phyloP scores from a whole-genome alignment of 75 land plant genomes.

The Selaginella moellendorffii region DNA sequence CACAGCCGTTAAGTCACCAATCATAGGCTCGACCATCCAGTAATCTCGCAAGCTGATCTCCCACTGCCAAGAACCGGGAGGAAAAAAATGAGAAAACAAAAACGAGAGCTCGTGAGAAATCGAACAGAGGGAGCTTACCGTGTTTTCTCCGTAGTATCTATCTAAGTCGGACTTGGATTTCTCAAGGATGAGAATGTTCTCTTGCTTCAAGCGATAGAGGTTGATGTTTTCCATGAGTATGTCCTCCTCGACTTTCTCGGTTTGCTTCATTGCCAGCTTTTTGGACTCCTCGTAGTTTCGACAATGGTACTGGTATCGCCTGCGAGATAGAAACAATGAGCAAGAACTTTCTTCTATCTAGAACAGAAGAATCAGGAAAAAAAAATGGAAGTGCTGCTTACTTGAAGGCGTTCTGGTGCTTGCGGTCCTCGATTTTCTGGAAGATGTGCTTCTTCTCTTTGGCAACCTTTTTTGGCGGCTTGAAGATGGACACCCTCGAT shows the following conservation, averaged over 20 bases:
- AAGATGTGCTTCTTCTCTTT: background rate
- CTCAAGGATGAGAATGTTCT: background rate
- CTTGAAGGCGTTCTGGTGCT: background rate
- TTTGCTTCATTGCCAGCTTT: background rate
- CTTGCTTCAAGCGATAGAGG: background rate
- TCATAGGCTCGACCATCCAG: background rate
- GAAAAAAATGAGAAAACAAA: too few species aligned
- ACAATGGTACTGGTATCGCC: background rate
- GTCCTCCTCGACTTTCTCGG: background rate
- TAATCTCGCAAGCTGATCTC: background rate
- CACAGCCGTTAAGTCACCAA: background rate
- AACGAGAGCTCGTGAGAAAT: too few species aligned
- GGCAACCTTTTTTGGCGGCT: background rate
- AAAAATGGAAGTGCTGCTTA: background rate
- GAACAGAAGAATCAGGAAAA: too few species aligned
- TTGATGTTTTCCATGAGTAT: background rate
- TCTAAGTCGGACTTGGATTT: background rate
- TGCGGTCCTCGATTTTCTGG: background rate
- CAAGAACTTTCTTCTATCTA: too few species aligned
- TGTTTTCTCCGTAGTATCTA: background rate
- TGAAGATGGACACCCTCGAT: background rate
- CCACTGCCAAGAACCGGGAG: background rate
- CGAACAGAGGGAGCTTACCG: background rate
- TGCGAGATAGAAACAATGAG: too few species aligned
- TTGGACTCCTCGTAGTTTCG: background rate